Evolutionary conservation across 2,329 filamentous ascomycete species (phyloP), one percentile per base, ranked within the genome.

Genomic region (Sphaceloma murrayae): DNA sequence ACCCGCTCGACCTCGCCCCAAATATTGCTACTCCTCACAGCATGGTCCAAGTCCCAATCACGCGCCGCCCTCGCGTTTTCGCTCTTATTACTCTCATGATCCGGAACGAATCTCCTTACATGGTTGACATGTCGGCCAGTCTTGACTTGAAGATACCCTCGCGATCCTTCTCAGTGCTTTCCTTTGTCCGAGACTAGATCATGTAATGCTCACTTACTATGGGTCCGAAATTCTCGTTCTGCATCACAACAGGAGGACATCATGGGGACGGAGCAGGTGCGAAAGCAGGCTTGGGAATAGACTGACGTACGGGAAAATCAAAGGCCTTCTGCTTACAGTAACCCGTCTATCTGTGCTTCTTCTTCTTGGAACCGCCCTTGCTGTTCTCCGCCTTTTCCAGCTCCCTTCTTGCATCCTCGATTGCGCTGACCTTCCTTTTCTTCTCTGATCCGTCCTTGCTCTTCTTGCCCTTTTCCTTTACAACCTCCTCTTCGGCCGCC

Each of bases 401-500:
- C 42, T 45, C 42, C 29, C 21, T 18, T 11, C 42, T 45, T 13
- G 42, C 42, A 19, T 45, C 42, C 16, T 45, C 45, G 13, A 46
- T 29, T 1, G 42, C 42, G 17, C 42, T 45, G 3, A 34, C 42
- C 22, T 45, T 45, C 21, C 42, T 32, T 22, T 49, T 46, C 31
- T 29, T 39, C 31, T 38, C 36, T 48, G 59, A 60, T 27, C 48
- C 50, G 50, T 56, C 58, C 53, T 59, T 61, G 17, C 52, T 54
- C 32, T 50, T 54, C 44, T 52, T 54, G 11, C 45, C 49, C 13
- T 47, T 50, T 17, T 49, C 31, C 40, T 45, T 52, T 46, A 58
- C 58, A 9, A 54, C 56, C 51, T 64, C 61, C 47, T 56, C 61
- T 43, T 58, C 53, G 16, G 50, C 60, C 27, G 49, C 53, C 14